A percentile compares a stretch with the other conserved stretches of the same genome.
phyloP scores from a whole-genome alignment of 2,329 filamentous ascomycete genomes.

The Geosmithia flava region DNA sequence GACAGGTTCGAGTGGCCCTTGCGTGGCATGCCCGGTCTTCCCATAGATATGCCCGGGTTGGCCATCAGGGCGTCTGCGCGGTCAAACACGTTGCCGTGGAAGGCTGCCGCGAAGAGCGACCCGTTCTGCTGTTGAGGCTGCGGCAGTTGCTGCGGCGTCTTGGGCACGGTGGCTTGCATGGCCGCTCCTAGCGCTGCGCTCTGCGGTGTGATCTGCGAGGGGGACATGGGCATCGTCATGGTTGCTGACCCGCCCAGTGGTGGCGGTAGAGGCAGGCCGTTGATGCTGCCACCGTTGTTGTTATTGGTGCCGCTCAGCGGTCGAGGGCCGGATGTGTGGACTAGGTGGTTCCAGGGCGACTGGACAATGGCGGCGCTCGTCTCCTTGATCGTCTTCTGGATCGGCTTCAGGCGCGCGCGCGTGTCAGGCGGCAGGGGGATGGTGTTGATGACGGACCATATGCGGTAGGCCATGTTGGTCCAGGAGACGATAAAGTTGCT shows the following conservation, averaged over 20 bases:
- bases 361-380: slow-evolving; percentile 58
- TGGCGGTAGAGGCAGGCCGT: neutral
- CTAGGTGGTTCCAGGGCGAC: slow-evolving; percentile 42
- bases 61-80: slow-evolving; percentile 45
- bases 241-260: neutral
- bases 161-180: slow-evolving; percentile 78
- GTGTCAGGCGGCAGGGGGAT: slow-evolving; percentile 52
- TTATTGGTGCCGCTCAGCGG: slow-evolving; percentile 2
- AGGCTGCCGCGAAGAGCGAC: slow-evolving; percentile 37
- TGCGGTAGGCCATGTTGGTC: slow-evolving; percentile 49
- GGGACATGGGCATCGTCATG: slow-evolving; percentile 11
- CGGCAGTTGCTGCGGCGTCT: slow-evolving; percentile 31
- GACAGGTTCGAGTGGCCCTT: slow-evolving; percentile 26
- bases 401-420: slow-evolving; percentile 60
- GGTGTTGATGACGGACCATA: slow-evolving; percentile 41
- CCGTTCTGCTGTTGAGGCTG: slow-evolving; percentile 25
- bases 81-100: slow-evolving; percentile 47
- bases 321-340: slow-evolving; percentile 7
- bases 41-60: slow-evolving; percentile 45
- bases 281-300: slow-evolving; percentile 8
- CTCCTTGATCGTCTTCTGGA: slow-evolving; percentile 75
- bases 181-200: slow-evolving; percentile 83
- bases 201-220: slow-evolving; percentile 67
- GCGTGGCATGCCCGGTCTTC: slow-evolving; percentile 30
- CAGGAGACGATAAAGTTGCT: slow-evolving; percentile 62